These are phyloP conservation scores for Protomyces pachydermus DNA, from an alignment of 1,139 yeast genomes.

Conservation along the genomic window DNA sequence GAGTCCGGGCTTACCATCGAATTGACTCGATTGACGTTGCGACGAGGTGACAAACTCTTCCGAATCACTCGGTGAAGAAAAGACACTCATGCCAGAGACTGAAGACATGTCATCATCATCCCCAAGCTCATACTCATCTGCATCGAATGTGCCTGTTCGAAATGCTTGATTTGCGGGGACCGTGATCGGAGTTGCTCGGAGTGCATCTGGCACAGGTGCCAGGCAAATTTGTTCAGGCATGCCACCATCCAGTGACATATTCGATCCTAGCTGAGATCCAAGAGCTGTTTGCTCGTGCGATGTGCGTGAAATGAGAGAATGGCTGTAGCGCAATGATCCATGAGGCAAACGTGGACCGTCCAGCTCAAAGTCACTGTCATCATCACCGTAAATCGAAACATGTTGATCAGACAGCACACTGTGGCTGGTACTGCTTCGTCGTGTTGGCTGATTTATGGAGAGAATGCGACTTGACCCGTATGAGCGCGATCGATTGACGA, in stretches of 20 bases:
- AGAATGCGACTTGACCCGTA: neutral
- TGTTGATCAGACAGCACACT: neutral
- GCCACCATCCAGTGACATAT: neutral
- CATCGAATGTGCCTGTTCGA: neutral
- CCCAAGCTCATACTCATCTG: neutral
- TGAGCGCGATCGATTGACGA: neutral
- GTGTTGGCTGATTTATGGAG: neutral
- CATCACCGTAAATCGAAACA: slow-evolving; percentile 18
- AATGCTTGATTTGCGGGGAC: neutral
- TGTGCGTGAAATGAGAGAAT: slow-evolving; percentile 13
- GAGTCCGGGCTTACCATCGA: neutral
- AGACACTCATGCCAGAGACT: neutral
- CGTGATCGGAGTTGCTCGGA: neutral
- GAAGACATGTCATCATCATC: neutral
- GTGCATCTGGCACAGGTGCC: slow-evolving; percentile 8
- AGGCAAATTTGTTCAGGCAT: slow-evolving; percentile 12
- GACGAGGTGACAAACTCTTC: neutral
- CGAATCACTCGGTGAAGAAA: neutral
- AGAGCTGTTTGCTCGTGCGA: neutral
- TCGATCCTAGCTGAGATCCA: neutral
- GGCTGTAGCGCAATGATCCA: slow-evolving; percentile 15
- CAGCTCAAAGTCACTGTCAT: slow-evolving; percentile 2
- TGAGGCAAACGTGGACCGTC: neutral
- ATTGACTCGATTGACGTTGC: neutral
- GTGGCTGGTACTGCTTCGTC: neutral